Evolutionary conservation across 768 basidiomycete species (phyloP).

Genomic region (Termitomyces sp.): DNA sequence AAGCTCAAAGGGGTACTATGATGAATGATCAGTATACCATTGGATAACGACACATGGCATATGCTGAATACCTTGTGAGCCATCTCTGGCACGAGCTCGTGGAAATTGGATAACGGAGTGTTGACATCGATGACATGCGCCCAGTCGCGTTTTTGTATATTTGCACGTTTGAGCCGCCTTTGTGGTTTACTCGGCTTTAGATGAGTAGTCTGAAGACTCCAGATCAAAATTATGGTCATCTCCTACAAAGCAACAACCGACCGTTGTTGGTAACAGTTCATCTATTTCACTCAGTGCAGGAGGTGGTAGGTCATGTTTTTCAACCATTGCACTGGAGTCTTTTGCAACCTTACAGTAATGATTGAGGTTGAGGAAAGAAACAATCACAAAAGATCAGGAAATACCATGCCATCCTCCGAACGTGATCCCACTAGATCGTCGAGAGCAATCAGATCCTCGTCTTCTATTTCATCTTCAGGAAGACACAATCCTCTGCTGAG

Average conservation of each 20-base stretch:
- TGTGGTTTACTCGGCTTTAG: slow-evolving; percentile 49
- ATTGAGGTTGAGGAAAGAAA: neutral
- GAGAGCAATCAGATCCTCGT: slow-evolving; percentile 38
- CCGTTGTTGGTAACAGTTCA: slow-evolving; percentile 68
- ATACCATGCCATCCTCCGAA: slow-evolving; percentile 17
- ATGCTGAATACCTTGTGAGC: slow-evolving; percentile 69
- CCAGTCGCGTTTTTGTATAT: slow-evolving; percentile 87
- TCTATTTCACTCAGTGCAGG: slow-evolving; percentile 57
- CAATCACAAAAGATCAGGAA: neutral
- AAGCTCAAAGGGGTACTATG: slow-evolving; percentile 95
- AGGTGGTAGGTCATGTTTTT: slow-evolving; percentile 13
- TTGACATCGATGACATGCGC: slow-evolving; percentile 96
- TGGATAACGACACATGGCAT: neutral
- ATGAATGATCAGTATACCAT: neutral
- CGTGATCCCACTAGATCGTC: slow-evolving; percentile 17
- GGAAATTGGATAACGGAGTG: slow-evolving; percentile 84
- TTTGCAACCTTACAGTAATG: neutral
- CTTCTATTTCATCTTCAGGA: slow-evolving; percentile 45
- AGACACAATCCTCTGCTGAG: slow-evolving; percentile 77
- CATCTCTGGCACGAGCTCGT: slow-evolving; percentile 93
- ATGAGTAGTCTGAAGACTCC: slow-evolving; percentile 45
- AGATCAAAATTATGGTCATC: slow-evolving; percentile 6
- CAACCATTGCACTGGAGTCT: slow-evolving; percentile 15
- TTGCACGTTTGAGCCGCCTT: slow-evolving; percentile 39
- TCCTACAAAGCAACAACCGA: slow-evolving; percentile 18